Conservation (phyloP, 176 grass and related monocot genomes). For the Carex cristatella region DNA sequence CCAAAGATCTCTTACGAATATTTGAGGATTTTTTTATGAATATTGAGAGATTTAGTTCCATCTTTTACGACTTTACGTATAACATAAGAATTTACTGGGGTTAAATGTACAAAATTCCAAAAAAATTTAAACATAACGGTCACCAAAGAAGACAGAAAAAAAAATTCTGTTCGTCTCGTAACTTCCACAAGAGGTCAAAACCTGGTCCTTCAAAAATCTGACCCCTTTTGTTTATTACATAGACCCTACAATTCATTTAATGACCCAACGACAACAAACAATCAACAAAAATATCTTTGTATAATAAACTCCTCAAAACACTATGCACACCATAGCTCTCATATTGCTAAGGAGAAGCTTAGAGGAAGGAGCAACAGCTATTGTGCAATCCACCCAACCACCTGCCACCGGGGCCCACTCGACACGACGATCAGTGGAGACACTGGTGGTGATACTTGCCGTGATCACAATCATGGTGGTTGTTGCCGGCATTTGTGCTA, state of each 20-base stretch:
- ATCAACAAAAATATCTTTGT: neutral
- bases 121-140: conserved; percentile 23
- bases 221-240: neutral
- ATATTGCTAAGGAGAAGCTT: conserved; percentile 10
- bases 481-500: conserved; percentile 54
- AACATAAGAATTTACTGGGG: neutral
- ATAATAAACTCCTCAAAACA: neutral
- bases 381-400: conserved; percentile 2
- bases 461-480: conserved; percentile 60
- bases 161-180: neutral
- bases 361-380: neutral
- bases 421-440: conserved; percentile 50
- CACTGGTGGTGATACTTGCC: conserved; percentile 77
- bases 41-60: too few species aligned
- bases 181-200: conserved; percentile 14
- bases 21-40: too few species aligned
- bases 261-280: neutral
- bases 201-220: conserved; percentile 14
- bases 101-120: neutral
- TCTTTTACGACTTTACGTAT: neutral
- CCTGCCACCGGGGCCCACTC: conserved; percentile 6
- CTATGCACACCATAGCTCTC: neutral
- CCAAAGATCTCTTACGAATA: too few species aligned
- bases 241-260: conserved; percentile 8
- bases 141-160: conserved; percentile 21